Percentiles rank a stretch among this genome's conserved stretches.
phyloP scores from a whole-genome alignment of 2,329 filamentous ascomycete genomes.

The Alternaria longipes region DNA sequence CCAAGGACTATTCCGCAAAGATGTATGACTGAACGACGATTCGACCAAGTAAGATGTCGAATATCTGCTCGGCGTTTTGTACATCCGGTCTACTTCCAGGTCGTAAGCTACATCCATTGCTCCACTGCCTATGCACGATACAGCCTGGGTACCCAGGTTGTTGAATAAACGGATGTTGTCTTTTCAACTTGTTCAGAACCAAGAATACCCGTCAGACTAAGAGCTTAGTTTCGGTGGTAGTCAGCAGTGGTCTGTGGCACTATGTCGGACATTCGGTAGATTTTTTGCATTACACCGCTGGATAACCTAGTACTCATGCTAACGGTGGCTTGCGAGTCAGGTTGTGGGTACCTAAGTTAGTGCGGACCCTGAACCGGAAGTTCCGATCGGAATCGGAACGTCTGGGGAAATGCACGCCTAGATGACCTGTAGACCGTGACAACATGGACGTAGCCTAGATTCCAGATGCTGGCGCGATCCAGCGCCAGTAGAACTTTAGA shows the following conservation, averaged over 20 bases:
- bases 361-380: background rate
- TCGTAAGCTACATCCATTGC: background rate
- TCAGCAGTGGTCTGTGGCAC: background rate
- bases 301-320: background rate
- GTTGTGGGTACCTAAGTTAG: background rate
- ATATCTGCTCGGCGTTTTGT: background rate
- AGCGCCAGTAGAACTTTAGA: accelerated
- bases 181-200: background rate
- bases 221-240: background rate
- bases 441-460: background rate
- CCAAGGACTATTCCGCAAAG: background rate
- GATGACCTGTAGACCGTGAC: background rate
- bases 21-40: background rate
- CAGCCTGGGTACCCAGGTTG: background rate
- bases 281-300: background rate
- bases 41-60: background rate
- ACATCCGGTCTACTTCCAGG: background rate
- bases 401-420: background rate
- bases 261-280: background rate
- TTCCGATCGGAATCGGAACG: background rate
- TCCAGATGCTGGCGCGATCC: background rate
- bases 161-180: background rate
- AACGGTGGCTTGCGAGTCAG: background rate
- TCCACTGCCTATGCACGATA: background rate
- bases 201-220: background rate